Base-by-base conservation (phyloP, 306 rosid species). In the Argentina anserina region DNA sequence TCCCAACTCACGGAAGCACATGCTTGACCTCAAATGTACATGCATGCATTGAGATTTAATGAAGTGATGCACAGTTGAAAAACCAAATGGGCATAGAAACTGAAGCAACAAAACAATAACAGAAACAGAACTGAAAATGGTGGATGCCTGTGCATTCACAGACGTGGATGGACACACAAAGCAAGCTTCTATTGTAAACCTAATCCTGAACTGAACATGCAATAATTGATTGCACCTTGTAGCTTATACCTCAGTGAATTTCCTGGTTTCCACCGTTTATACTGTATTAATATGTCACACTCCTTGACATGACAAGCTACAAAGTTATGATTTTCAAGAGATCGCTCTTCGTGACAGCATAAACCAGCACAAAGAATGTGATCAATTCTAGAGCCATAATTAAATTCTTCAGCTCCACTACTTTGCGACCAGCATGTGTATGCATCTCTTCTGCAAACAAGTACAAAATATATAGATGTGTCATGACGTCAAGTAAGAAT, bases 381-480 rank as follows among this genome's bases (percentile, higher is more conserved):
- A 81, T 94, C 97, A 56, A 91, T 94, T 89, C 97, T 88, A 56
- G 90, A 76, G 68, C 97, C 97, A 39, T 84, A 94, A 89, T 91
- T 91, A 82, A 94, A 94, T 67, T 84, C 88, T 84, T 91, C 99
- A 34, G 96, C 97, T 47, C 97, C 99, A 34, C 96, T 78, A 81
- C 62, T 94, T 87, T 89, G 97, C 7, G 96, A 72, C 97, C 99
- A 94, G 75, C 96, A 94, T 42, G 97, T 94, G 82, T 86, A 91
- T 67, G 93, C 96, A 41, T 85, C 97, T 71, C 73, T 85, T 82
- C 96, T 86, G 91, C 83, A 78, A 49, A 77, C 76, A 73, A 45
- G 65, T 20, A 66, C 74, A 71, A 47, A 20, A 68, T 6, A 13
- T 31, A 29, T 12, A 40, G 20, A 37, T 9, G 1, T 56, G 66